Conservation (phyloP, 495 filamentous ascomycete genomes). For the Xylaria flabelliformis region DNA sequence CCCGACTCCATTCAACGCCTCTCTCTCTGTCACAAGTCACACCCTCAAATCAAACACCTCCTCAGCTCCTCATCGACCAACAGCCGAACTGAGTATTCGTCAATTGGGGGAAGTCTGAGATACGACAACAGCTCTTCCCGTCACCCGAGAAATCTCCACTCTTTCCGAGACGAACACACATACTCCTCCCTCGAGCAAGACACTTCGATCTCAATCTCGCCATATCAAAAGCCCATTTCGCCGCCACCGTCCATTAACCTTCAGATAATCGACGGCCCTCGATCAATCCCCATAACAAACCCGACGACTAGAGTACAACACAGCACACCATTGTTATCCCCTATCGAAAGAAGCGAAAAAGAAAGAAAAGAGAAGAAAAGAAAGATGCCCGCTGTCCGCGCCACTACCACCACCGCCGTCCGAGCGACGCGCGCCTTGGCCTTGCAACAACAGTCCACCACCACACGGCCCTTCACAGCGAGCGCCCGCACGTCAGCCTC, state of each 20-base stretch:
- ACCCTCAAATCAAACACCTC: neutral
- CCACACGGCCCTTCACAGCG: slow-evolving; percentile 42
- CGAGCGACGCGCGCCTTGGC: slow-evolving; percentile 38
- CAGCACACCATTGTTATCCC: slow-evolving; percentile 9
- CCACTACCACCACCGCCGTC: slow-evolving; percentile 40
- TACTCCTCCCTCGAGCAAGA: neutral
- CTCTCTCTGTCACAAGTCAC: neutral
- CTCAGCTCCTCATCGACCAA: neutral
- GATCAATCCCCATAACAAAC: neutral
- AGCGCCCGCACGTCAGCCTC: slow-evolving; percentile 46
- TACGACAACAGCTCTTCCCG: neutral
- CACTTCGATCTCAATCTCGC: neutral
- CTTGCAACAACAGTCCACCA: slow-evolving; percentile 20
- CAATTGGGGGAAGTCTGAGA: neutral
- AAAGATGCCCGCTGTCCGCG: slow-evolving; percentile 44
- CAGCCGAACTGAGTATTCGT: neutral
- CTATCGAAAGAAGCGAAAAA: neutral
- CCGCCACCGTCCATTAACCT: neutral
- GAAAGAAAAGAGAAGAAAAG: slow-evolving; percentile 1
- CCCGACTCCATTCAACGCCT: neutral
- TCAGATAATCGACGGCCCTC: neutral
- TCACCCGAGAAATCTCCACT: slow-evolving; percentile 2
- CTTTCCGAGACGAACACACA: neutral
- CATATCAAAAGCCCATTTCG: neutral
- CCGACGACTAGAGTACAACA: slow-evolving; percentile 2